These are phyloP conservation scores for Herpetospermum pedunculosum DNA, from an alignment of 306 rosid species.

Conservation along the genomic window DNA sequence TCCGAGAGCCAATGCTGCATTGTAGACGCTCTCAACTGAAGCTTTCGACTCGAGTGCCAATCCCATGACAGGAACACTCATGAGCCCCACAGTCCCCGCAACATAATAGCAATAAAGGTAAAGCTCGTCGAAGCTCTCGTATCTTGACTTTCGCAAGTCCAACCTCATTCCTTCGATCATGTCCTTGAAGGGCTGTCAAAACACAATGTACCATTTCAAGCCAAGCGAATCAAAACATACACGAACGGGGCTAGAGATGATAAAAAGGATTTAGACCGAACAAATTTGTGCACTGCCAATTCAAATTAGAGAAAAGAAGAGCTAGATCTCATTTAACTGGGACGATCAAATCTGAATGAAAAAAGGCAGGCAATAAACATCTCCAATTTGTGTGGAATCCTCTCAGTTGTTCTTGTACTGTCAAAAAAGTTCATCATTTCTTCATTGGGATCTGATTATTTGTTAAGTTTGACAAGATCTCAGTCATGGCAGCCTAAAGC, in stretches of 20 bases:
- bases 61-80: slow-evolving; percentile 99
- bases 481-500: background rate
- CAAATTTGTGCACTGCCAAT: background rate
- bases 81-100: slow-evolving; percentile 97
- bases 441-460: background rate
- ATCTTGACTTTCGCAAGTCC: slow-evolving; percentile 77
- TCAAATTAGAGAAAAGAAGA: background rate
- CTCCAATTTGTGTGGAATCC: background rate
- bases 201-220: background rate
- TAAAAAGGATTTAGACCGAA: background rate
- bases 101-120: slow-evolving; percentile 96
- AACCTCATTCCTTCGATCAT: slow-evolving; percentile 96
- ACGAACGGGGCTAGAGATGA: background rate
- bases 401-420: background rate
- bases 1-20: slow-evolving; percentile 91
- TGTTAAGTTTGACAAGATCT: background rate
- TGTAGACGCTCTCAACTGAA: slow-evolving; percentile 66
- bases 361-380: background rate
- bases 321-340: background rate
- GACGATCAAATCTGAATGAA: background rate
- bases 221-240: background rate
- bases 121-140: slow-evolving; percentile 75
- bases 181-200: slow-evolving; percentile 78
- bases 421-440: background rate
- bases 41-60: slow-evolving; percentile 66